Percentiles rank a stretch among this genome's conserved stretches.
Conservation (phyloP, 441 rosid genomes). For the Lepidium campestre region DNA sequence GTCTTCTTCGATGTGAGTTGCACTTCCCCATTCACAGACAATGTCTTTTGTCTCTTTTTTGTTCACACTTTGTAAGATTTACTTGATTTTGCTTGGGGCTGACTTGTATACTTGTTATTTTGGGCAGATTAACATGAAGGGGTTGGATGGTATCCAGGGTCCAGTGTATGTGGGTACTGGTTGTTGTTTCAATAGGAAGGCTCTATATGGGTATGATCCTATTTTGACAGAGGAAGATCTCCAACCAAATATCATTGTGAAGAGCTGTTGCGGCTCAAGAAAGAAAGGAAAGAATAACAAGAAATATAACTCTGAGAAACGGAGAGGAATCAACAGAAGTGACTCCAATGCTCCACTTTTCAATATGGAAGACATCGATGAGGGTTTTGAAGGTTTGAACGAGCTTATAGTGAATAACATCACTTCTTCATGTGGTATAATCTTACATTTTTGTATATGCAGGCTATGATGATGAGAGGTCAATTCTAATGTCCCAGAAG, state of each 20-base stretch:
- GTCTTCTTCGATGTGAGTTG: constrained; percentile 90
- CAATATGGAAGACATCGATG: constrained; percentile 98
- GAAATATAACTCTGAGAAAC: constrained; percentile 67
- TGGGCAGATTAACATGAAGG: constrained; percentile 92
- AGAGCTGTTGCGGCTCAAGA: constrained; percentile 93
- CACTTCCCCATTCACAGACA: constrained; percentile 1
- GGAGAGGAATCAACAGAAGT: constrained; percentile 73
- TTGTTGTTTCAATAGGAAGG: constrained; percentile 94
- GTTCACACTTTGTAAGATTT: constrained; percentile 3
- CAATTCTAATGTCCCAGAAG: constrained; percentile 94
- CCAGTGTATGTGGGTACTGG: constrained; percentile 99
- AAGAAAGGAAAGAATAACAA: constrained; percentile 70
- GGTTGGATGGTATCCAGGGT: constrained; percentile 92
- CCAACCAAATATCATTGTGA: constrained; percentile 86
- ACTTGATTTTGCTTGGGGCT: constrained; percentile 4
- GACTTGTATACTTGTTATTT: constrained; percentile 10
- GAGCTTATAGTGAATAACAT: background rate
- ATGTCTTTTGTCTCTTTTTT: background rate
- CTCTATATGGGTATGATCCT: constrained; percentile 95
- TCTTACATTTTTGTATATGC: constrained; percentile 25
- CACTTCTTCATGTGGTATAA: background rate
- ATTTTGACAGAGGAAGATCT: constrained; percentile 89
- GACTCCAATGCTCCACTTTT: constrained; percentile 94
- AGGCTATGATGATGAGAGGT: constrained; percentile 96
- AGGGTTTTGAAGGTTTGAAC: constrained; percentile 90